Percentiles rank a stretch among this genome's conserved stretches.
Evolutionary conservation across 805 yeast species (phyloP).

Genomic region (Komagataella mondaviorum): DNA sequence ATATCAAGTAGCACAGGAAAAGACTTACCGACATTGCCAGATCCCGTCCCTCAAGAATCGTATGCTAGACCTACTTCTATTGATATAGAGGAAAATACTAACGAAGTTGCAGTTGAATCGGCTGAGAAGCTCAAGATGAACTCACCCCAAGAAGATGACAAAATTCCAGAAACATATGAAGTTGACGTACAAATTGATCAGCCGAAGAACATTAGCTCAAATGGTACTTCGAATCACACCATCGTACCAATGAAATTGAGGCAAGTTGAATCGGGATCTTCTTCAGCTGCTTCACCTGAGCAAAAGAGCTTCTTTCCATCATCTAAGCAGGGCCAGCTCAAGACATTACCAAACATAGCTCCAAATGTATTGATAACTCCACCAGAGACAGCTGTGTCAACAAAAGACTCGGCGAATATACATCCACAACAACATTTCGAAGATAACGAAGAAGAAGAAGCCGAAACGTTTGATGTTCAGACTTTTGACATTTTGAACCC

Average conservation of each 20-base stretch:
- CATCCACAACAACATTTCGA: not conserved
- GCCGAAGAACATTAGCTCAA: not conserved
- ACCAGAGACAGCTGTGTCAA: not conserved
- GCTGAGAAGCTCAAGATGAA: constrained; percentile 2
- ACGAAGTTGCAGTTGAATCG: constrained; percentile 4
- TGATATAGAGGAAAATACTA: constrained; percentile 1
- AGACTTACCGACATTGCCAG: not conserved
- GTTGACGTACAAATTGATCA: not conserved
- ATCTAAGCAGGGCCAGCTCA: not conserved
- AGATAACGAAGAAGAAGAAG: constrained; percentile 14
- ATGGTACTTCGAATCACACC: not conserved
- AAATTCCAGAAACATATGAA: not conserved
- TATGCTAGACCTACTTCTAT: not conserved
- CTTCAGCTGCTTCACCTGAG: not conserved
- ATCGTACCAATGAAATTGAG: not conserved
- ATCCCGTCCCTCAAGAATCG: not conserved
- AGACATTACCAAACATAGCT: not conserved
- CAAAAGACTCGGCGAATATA: not conserved
- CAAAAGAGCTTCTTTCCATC: not conserved
- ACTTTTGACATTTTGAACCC: constrained; percentile 76
- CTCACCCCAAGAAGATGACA: constrained; percentile 4
- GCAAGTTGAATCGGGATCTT: not conserved
- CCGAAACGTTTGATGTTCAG: constrained; percentile 53
- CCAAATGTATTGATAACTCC: not conserved
- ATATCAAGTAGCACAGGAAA: not conserved